A percentile compares a stretch with the other conserved stretches of the same genome.
phyloP scores from a whole-genome alignment of 2,329 filamentous ascomycete species.

The Apiospora hydei region DNA sequence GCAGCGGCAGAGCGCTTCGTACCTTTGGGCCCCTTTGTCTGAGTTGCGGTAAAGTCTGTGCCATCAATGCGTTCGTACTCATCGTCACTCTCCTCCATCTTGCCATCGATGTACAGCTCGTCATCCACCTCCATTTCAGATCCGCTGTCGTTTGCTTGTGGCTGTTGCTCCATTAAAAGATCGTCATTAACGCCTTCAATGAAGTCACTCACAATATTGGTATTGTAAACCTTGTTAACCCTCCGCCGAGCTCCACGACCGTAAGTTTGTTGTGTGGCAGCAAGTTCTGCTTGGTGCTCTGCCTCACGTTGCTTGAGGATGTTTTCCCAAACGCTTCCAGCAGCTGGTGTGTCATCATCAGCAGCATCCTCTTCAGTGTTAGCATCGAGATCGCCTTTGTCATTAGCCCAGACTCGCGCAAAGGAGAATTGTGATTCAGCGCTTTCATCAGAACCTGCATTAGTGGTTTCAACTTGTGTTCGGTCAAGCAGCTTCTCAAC shows the following conservation, averaged over 20 bases:
- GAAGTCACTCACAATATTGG: constrained; percentile 45
- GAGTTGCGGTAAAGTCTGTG: constrained; percentile 22
- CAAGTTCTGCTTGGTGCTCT: constrained; percentile 76
- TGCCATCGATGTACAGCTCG: constrained; percentile 39
- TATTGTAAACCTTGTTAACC: constrained; percentile 49
- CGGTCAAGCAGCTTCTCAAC: constrained; percentile 94
- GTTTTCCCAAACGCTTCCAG: constrained; percentile 83
- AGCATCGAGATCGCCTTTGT: constrained; percentile 72
- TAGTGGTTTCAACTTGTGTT: constrained; percentile 78
- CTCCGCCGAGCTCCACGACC: constrained; percentile 84
- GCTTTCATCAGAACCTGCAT: constrained; percentile 65
- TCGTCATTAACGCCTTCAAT: constrained; percentile 38
- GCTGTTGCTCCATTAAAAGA: constrained; percentile 34
- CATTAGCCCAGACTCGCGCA: constrained; percentile 91
- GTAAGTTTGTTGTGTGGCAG: constrained; percentile 73
- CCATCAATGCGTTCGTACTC: constrained; percentile 29
- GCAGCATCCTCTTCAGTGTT: constrained; percentile 63
- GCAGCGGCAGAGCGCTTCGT: constrained; percentile 32
- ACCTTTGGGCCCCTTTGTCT: constrained; percentile 34
- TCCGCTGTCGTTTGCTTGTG: constrained; percentile 34
- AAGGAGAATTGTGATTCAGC: constrained; percentile 87
- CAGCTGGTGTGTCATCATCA: constrained; percentile 60
- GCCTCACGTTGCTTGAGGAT: constrained; percentile 86
- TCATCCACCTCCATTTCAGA: constrained; percentile 39
- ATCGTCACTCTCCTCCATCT: constrained; percentile 32